Evolutionary conservation across 2,329 filamentous ascomycete genomes (phyloP).

Genomic region (Incumbomyces delicatus): DNA sequence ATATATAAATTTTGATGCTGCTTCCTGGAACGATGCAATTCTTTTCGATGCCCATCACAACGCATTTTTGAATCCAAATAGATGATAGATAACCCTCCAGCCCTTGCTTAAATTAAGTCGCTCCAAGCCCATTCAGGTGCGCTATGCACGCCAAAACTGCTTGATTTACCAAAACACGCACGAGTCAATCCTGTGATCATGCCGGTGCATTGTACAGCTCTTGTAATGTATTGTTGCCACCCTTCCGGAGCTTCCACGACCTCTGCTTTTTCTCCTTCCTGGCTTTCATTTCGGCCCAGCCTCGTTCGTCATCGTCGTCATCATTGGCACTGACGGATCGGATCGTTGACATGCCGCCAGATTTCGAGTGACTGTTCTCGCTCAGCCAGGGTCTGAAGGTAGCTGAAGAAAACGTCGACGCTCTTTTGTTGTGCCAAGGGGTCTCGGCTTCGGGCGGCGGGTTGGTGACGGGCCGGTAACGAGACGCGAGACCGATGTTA

Average conservation of each 20-base stretch:
- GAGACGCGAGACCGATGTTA: conserved; percentile 78
- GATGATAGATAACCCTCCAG: not conserved
- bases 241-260: conserved; percentile 37
- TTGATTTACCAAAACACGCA: not conserved
- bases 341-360: conserved; percentile 21
- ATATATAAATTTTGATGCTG: not conserved
- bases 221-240: conserved; percentile 19
- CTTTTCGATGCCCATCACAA: too few species aligned
- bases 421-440: conserved; percentile 14
- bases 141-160: not conserved
- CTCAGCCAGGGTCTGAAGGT: conserved; percentile 28
- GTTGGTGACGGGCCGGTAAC: conserved; percentile 82
- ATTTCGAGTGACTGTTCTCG: conserved; percentile 16
- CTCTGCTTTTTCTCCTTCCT: conserved; percentile 41
- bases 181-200: not conserved
- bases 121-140: not conserved
- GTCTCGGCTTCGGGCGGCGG: conserved; percentile 25
- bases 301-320: conserved; percentile 41
- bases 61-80: not conserved
- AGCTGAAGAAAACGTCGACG: conserved; percentile 27
- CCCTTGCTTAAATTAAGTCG: not conserved
- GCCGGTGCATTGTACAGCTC: conserved; percentile 38
- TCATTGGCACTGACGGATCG: conserved; percentile 23
- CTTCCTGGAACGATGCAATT: too few species aligned
- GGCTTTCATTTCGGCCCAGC: conserved; percentile 43